Evolutionary conservation across 148 eudicot genomes (phyloP), one percentile per base, ranked within the genome.

Genomic region (Spergularia bocconei): DNA sequence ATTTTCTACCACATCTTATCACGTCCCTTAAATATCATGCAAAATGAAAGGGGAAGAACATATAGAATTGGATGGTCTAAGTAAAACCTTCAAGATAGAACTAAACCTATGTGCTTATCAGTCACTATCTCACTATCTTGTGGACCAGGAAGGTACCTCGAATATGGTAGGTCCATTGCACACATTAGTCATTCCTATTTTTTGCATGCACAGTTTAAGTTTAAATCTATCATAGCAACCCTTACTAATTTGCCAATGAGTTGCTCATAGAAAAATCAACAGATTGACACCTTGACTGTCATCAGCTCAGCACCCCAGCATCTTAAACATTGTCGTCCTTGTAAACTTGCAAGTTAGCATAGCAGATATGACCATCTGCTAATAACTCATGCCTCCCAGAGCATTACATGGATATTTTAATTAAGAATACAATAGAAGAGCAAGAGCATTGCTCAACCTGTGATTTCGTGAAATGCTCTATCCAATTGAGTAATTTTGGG

Each of bases 401-500:
- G 48, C 13, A 50, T 16, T 29, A 16, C 7, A 55, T 51, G 74
- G 17, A 62, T 29, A 20, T 36, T 13, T 39, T 39, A 55, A 29
- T 54, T 39, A 64, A 2, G 4, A 19, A 25, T 65, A 59, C 17
- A 20, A 73, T 38, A 60, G 36, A 68, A 52, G 51, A 51, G 19
- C 47, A 68, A 52, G 51, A 51, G 19, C 4, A 70, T 55, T 62
- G 38, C 16, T 64, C 11, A 76, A 95, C 99, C 99, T 95, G 79
- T 77, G 94, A 86, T 62, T 84, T 84, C 76, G 85, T 82, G 82
- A 88, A 95, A 79, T 71, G 78, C 36, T 75, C 68, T 75, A 95
- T 95, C 99, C 99, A 95, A 56, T 85, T 89, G 75, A 90, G 81
- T 64, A 95, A 68, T 83, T 76, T 88, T 76, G 99, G 99, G 75